These are phyloP conservation scores for Cladosporium sp. DNA, from an alignment of 2,329 filamentous ascomycete genomes.

Conservation along the genomic window DNA sequence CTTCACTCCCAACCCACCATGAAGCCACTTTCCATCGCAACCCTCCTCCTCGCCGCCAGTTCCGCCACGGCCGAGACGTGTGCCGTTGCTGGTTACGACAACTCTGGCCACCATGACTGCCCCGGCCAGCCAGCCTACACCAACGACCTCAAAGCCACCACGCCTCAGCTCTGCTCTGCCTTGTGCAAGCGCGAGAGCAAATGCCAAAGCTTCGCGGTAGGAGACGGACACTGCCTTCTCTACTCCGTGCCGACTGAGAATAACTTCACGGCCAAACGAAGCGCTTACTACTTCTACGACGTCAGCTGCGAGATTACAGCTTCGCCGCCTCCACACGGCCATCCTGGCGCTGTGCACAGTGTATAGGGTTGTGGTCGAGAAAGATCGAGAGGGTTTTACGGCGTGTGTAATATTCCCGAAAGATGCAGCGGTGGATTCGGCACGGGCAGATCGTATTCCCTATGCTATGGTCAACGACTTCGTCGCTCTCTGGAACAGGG, in stretches of 20 bases:
- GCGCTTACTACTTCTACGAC: conserved; percentile 7
- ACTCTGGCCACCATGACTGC: neutral
- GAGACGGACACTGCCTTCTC: neutral
- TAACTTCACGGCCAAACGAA: neutral
- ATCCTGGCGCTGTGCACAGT: neutral
- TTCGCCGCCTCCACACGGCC: neutral
- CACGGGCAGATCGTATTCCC: neutral
- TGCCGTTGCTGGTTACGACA: neutral
- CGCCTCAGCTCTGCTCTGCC: neutral
- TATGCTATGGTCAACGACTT: neutral
- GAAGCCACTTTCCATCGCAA: neutral
- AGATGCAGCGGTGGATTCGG: neutral
- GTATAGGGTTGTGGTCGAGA: neutral
- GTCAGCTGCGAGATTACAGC: neutral
- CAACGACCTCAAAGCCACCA: neutral
- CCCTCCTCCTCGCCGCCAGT: neutral
- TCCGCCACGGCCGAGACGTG: neutral
- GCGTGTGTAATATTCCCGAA: neutral
- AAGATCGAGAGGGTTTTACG: neutral
- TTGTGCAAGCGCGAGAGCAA: neutral
- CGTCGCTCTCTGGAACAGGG: neutral
- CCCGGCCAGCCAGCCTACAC: conserved; percentile 1
- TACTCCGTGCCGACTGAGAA: neutral
- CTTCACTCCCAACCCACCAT: neutral
- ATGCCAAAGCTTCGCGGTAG: neutral